Conservation (phyloP, 1,284 basidiomycete species). For the Naganishia cerealis region DNA sequence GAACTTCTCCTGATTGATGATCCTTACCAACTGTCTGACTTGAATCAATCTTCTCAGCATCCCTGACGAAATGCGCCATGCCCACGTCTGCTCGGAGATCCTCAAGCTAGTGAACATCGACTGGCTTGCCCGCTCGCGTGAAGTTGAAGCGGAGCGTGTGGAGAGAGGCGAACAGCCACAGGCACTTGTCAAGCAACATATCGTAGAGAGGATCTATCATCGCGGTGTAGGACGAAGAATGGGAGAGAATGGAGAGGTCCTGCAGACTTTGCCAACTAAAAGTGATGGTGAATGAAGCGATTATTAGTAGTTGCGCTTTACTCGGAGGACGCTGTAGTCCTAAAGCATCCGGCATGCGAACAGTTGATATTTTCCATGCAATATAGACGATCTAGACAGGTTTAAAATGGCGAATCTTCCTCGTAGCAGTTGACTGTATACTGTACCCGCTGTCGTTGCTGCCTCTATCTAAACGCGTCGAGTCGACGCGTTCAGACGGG, state of each 20-base stretch:
- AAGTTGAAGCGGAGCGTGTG: slow-evolving; percentile 14
- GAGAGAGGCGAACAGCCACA: slow-evolving; percentile 9
- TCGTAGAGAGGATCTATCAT: slow-evolving; percentile 5
- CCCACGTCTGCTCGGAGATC: slow-evolving; percentile 12
- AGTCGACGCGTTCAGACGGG: too few species aligned
- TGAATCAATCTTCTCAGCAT: slow-evolving; percentile 5
- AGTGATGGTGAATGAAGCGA: neutral
- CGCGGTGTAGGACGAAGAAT: slow-evolving; percentile 2
- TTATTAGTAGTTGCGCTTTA: neutral
- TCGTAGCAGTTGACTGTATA: too few species aligned
- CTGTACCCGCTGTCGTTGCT: too few species aligned
- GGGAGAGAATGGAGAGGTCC: neutral
- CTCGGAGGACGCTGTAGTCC: too few species aligned
- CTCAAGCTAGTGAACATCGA: slow-evolving; percentile 17
- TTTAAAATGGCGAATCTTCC: too few species aligned
- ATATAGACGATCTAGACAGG: too few species aligned
- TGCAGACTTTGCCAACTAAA: neutral
- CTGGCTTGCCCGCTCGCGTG: slow-evolving; percentile 5
- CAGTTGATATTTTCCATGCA: too few species aligned
- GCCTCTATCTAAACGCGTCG: too few species aligned
- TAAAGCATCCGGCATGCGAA: too few species aligned
- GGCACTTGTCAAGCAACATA: slow-evolving; percentile 9
- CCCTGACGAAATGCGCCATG: slow-evolving; percentile 25
- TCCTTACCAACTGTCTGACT: neutral
- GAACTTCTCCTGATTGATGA: neutral